Evolutionary conservation across 371 early-diverging fungal species (phyloP), one percentile per base, ranked within the genome.

Genomic region (Dichotomocladium elegans): DNA sequence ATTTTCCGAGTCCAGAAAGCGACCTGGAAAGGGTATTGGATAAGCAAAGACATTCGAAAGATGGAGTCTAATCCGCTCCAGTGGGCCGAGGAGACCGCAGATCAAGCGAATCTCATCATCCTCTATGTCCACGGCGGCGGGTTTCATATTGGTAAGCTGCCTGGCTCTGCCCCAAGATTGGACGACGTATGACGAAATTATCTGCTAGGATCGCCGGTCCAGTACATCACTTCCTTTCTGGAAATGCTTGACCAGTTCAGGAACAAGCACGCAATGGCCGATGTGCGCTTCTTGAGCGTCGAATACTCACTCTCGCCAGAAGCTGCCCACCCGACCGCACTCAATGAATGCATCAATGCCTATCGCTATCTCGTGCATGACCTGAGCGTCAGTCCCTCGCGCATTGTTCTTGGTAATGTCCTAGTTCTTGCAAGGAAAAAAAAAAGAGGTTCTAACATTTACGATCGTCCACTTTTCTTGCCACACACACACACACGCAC

Each of bases 351-450:
- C 43, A 24, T 73, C 8, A 47, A 43, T 19, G 69, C 69, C 3
- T 73, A 69, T 44, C 58, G 55, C 4, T 61, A 61, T 40, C 54
- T 73, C 7, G 54, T 73, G 2, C 50, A 63, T 29, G 52, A 59
- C 3, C 46, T 64, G 24, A 50, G 51, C 11, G 40, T 68, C n/a
- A 46, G 54, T 26, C 63, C 73, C 3, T 56, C 54, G 12, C 40
- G 56, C 0, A 60, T 73, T 31, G 47, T 73, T 24, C 22, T 68
- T 30, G 64, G 69, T 66, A 66, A n/a, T n/a, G n/a, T n/a, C n/a
- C n/a, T n/a, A 51, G 30, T 45, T 5, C 8, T 2, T 33, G 21
- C 37, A n/a, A 37, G 5, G 6, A 37, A 1, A 14, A 35, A 5
- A 14, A 3, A n/a, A n/a, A n/a, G n/a, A n/a, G n/a, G n/a, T n/a